Conservation (phyloP, 139 green algal genomes). For the Chlorella ohadii region DNA sequence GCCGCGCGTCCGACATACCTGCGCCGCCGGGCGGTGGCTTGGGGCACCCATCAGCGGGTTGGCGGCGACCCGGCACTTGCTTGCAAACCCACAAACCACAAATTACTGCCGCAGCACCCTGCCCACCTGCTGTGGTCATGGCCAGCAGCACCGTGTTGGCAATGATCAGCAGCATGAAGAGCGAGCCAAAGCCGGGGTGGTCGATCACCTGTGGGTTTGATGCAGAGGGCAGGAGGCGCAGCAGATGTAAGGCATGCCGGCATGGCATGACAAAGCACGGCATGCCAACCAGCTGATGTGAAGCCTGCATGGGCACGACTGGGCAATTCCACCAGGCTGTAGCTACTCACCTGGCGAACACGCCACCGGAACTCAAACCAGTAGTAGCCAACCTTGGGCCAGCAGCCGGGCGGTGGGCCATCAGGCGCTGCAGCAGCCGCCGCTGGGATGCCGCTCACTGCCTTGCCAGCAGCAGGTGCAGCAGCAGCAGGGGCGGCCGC, state of each 20-base stretch:
- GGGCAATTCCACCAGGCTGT: too few relatives aligned
- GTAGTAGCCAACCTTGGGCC: slow-evolving; percentile 40
- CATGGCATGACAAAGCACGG: too few relatives aligned
- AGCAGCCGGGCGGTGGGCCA: not conserved
- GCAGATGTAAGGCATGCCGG: not conserved
- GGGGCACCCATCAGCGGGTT: not conserved
- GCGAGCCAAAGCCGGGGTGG: slow-evolving; percentile 54
- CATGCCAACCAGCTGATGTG: too few relatives aligned
- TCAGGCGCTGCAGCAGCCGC: not conserved
- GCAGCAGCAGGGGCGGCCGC: too few relatives aligned
- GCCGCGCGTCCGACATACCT: slow-evolving; percentile 37
- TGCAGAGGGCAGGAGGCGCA: not conserved
- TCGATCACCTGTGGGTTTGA: slow-evolving; percentile 46
- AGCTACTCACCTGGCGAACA: slow-evolving; percentile 26
- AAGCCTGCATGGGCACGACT: too few relatives aligned
- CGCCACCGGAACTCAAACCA: slow-evolving; percentile 46
- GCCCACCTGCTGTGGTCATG: slow-evolving; percentile 43
- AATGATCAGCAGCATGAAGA: slow-evolving; percentile 74
- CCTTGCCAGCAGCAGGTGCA: not conserved
- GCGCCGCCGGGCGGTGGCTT: not conserved
- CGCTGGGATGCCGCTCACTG: not conserved
- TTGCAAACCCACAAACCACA: too few relatives aligned
- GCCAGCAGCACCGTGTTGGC: slow-evolving; percentile 80
- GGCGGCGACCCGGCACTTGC: too few relatives aligned
- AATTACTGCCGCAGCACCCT: too few relatives aligned